phyloP scores from a whole-genome alignment of 2,329 filamentous ascomycete genomes.

The Fusarium concolor region DNA sequence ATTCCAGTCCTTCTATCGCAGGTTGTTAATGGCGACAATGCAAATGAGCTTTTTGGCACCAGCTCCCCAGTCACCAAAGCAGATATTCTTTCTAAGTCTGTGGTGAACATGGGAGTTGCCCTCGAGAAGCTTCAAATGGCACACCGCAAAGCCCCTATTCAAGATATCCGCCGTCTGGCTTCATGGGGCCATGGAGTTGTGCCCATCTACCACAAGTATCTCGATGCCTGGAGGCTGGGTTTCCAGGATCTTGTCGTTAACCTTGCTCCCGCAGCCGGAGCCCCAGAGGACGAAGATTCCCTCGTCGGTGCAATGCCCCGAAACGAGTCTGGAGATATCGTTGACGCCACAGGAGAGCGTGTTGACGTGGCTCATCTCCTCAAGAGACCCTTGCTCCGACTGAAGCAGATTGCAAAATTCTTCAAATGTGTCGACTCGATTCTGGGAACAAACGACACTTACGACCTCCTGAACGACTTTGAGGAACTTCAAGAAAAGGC shows the following conservation, averaged over 20 bases:
- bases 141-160: slow-evolving; percentile 82
- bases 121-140: slow-evolving; percentile 84
- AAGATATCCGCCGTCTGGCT: slow-evolving; percentile 77
- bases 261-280: slow-evolving; percentile 74
- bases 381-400: slow-evolving; percentile 85
- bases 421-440: slow-evolving; percentile 75
- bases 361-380: slow-evolving; percentile 95
- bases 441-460: slow-evolving; percentile 60
- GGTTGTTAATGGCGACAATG: slow-evolving; percentile 77
- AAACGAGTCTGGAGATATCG: slow-evolving; percentile 73
- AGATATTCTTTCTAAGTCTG: slow-evolving; percentile 80
- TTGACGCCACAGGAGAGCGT: slow-evolving; percentile 83
- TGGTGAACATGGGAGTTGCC: slow-evolving; percentile 92
- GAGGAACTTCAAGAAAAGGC: slow-evolving; percentile 81
- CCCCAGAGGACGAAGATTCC: slow-evolving; percentile 69
- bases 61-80: slow-evolving; percentile 63
- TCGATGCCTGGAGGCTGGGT: slow-evolving; percentile 89
- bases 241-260: slow-evolving; percentile 97
- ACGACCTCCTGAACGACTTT: slow-evolving; percentile 64
- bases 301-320: slow-evolving; percentile 68
- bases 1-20: slow-evolving; percentile 91
- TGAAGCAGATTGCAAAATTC: slow-evolving; percentile 89
- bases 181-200: slow-evolving; percentile 84
- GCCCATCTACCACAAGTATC: slow-evolving; percentile 85
- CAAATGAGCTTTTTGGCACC: slow-evolving; percentile 75